Base-by-base conservation (phyloP, 768 basidiomycete species). In the Termitomyces sp. region DNA sequence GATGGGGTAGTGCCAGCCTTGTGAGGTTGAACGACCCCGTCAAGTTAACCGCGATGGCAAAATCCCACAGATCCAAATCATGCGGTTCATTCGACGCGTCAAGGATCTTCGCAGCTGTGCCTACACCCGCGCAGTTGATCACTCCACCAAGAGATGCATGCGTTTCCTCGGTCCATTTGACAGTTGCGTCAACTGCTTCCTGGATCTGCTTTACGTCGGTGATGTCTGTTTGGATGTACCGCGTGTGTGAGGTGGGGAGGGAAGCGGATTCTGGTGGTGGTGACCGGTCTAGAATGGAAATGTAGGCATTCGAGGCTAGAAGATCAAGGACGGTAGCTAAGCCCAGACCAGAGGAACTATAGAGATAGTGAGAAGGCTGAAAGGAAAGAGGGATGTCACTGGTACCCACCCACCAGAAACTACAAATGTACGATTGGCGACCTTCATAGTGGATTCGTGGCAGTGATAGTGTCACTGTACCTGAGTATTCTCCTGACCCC, bases 1-100 rank as follows among this genome's bases (percentile, higher is more conserved):
- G 73, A 58, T 82, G 76, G 51, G 77, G 68, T 43, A 82, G 71
- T 35, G 74, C 81, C 27, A 81, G 66, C 5, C 82, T 73, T 5
- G 80, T 80, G 51, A 86, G 73, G 60, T 85, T 81, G 71, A 85
- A 85, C 2, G 79, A 73, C 12, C 83, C 82, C 3, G 79, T 78
- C 34, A 84, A 67, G 63, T 86, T 85, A 42, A 86, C 77, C 9
- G 71, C 75, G 12, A 85, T 63, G 1, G 74, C 71, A 43, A 76
- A 77, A 53, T 81, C 71, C 79, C 83, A 86, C 3, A 79, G 61
- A 37, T 80, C 80, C 27, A 79, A 63, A 14, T 73, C 68, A 64
- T 83, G 82, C 0, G 80, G 76, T 45, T 77, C 68, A 12, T 76
- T 74, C 19, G 76, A 65, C 1, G 73, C 66, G 43, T 79, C 74